These are phyloP conservation scores for Graphium sp. DNA, from an alignment of 2,329 filamentous ascomycete species.

Conservation along the genomic window DNA sequence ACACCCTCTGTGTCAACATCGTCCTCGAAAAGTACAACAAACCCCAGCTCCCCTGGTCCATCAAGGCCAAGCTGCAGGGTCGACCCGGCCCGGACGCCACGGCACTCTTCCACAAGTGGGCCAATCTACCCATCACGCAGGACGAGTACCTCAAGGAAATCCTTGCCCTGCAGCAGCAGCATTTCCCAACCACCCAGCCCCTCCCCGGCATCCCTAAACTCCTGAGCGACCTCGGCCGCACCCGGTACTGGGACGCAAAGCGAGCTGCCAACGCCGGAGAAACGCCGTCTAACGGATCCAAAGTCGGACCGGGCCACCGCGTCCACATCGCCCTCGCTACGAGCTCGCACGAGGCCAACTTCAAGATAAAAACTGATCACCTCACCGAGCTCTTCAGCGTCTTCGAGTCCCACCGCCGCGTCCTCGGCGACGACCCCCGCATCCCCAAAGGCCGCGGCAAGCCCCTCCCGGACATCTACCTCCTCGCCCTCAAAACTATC, in stretches of 20 bases:
- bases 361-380: slow-evolving; percentile 56
- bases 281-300: slow-evolving; percentile 10
- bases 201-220: slow-evolving; percentile 64
- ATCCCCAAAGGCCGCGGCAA: slow-evolving; percentile 74
- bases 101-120: slow-evolving; percentile 57
- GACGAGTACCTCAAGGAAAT: slow-evolving; percentile 50
- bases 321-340: slow-evolving; percentile 80
- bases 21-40: slow-evolving; percentile 61
- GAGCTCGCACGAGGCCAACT: slow-evolving; percentile 57
- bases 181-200: slow-evolving; percentile 60
- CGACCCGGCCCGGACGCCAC: slow-evolving; percentile 35
- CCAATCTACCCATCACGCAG: slow-evolving; percentile 58
- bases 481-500: slow-evolving; percentile 69
- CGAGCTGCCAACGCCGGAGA: slow-evolving; percentile 8
- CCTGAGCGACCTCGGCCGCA: slow-evolving; percentile 39
- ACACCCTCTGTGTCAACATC: slow-evolving; percentile 69
- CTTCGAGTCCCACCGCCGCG: slow-evolving; percentile 54
- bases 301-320: slow-evolving; percentile 14
- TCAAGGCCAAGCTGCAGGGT: slow-evolving; percentile 73
- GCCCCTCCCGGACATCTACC: slow-evolving; percentile 86
- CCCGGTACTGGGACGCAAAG: slow-evolving; percentile 29
- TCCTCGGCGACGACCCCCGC: slow-evolving; percentile 72
- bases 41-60: slow-evolving; percentile 69
- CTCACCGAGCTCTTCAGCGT: slow-evolving; percentile 40
- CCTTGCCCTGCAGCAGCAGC: slow-evolving; percentile 44